phyloP scores from a whole-genome alignment of 805 yeast genomes.

The Kodamaea fukazawae region DNA sequence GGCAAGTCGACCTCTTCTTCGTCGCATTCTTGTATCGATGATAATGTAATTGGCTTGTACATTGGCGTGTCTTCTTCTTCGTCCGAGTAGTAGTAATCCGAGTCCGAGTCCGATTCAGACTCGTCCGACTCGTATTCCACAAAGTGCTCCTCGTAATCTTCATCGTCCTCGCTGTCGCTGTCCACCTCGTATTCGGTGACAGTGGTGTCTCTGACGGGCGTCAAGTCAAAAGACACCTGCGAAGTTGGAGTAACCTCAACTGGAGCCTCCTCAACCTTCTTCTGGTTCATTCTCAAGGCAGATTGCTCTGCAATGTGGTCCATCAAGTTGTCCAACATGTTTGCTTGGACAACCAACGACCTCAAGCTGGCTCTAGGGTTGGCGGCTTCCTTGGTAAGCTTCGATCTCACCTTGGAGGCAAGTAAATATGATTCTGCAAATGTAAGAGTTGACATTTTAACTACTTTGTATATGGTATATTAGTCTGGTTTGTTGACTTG shows the following conservation, averaged over 20 bases:
- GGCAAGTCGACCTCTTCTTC: constrained; percentile 18
- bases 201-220: constrained; percentile 18
- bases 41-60: constrained; percentile 17
- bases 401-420: constrained; percentile 63
- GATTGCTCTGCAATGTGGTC: constrained; percentile 42
- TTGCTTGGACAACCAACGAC: constrained; percentile 65
- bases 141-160: constrained; percentile 22
- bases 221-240: constrained; percentile 12
- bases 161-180: constrained; percentile 27
- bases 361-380: constrained; percentile 56
- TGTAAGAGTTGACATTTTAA: constrained; percentile 13
- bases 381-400: constrained; percentile 61
- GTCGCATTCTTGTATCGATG: constrained; percentile 13
- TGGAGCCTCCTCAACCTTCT: constrained; percentile 8
- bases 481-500: background rate
- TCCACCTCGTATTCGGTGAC: constrained; percentile 41
- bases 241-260: constrained; percentile 12
- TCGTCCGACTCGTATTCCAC: constrained; percentile 17
- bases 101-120: constrained; percentile 12
- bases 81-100: constrained; percentile 19
- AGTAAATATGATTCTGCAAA: constrained; percentile 56
- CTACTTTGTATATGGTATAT: background rate
- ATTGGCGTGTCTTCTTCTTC: constrained; percentile 12
- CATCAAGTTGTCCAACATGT: constrained; percentile 63
- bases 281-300: constrained; percentile 19